Percentiles rank a stretch among this genome's conserved stretches.
phyloP scores from a whole-genome alignment of 2,329 filamentous ascomycete species.

The Cephalotrichum gorgonifer region DNA sequence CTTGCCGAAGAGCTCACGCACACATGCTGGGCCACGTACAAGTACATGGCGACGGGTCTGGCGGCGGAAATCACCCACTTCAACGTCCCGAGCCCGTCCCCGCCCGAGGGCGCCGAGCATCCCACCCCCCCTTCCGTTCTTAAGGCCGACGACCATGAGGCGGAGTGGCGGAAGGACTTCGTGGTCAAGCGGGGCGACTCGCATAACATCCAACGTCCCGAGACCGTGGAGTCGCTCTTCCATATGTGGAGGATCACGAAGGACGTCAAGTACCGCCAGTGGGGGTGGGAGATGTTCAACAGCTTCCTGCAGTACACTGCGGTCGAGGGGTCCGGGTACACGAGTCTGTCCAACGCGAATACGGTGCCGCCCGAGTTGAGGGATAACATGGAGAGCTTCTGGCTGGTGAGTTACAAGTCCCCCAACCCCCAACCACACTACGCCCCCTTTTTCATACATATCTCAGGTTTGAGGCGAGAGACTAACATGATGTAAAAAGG shows the following conservation, averaged over 20 bases:
- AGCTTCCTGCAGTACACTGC: conserved; percentile 79
- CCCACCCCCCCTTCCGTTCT: not conserved
- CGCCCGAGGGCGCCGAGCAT: conserved; percentile 44
- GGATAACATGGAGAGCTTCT: conserved; percentile 99
- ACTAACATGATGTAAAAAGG: conserved; percentile 42
- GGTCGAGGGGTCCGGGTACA: conserved; percentile 73
- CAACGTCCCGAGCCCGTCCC: conserved; percentile 58
- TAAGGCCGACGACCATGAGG: conserved; percentile 4
- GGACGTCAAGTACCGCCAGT: conserved; percentile 79
- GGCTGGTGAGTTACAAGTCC: conserved; percentile 56
- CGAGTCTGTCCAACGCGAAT: conserved; percentile 67
- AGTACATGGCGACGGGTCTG: conserved; percentile 79
- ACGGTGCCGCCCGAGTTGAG: conserved; percentile 55
- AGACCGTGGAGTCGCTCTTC: conserved; percentile 92
- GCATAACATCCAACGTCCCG: conserved; percentile 90
- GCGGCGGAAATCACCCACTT: conserved; percentile 94
- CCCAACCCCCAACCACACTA: not conserved
- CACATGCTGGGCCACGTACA: conserved; percentile 98
- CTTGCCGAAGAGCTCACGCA: conserved; percentile 87
- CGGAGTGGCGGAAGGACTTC: conserved; percentile 66
- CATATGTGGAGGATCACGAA: conserved; percentile 99
- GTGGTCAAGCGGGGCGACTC: conserved; percentile 69
- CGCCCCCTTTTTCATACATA: no score
- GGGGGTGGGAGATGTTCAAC: conserved; percentile 98
- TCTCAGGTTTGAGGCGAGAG: not conserved